Conservation (phyloP, 2,329 filamentous ascomycete species). For the Alternaria infectoria region DNA sequence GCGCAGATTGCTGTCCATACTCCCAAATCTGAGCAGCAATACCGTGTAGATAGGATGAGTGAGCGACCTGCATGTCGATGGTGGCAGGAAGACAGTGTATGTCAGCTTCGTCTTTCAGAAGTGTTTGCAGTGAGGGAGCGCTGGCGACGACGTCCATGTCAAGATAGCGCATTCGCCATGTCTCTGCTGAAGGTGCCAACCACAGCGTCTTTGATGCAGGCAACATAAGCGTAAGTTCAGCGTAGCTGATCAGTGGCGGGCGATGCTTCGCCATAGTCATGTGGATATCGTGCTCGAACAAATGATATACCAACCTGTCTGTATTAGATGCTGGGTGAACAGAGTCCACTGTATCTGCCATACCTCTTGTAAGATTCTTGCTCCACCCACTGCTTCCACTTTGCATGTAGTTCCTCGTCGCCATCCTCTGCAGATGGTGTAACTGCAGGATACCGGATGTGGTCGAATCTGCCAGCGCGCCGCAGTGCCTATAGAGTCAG, state of each 20-base stretch:
- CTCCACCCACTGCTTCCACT: constrained; percentile 69
- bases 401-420: constrained; percentile 61
- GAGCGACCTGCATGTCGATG: constrained; percentile 53
- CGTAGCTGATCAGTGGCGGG: constrained; percentile 68
- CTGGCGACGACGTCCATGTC: neutral
- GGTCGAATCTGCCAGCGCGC: constrained; percentile 62
- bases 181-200: constrained; percentile 66
- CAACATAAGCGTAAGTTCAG: constrained; percentile 69
- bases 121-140: constrained; percentile 10
- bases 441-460: constrained; percentile 38
- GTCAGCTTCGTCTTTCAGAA: constrained; percentile 51
- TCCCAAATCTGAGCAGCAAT: constrained; percentile 29
- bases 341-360: neutral
- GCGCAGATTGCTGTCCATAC: constrained; percentile 18
- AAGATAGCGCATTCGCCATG: constrained; percentile 65
- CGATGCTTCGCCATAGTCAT: constrained; percentile 28
- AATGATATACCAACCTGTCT: constrained; percentile 24
- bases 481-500: constrained; percentile 52
- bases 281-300: constrained; percentile 28
- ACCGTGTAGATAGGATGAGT: constrained; percentile 22
- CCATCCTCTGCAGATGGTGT: neutral
- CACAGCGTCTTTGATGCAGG: constrained; percentile 68
- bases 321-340: neutral
- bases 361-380: constrained; percentile 66
- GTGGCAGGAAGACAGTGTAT: constrained; percentile 57